Evolutionary conservation across 345 rosid species (phyloP).

Genomic region (Eucalyptus fibrosa): DNA sequence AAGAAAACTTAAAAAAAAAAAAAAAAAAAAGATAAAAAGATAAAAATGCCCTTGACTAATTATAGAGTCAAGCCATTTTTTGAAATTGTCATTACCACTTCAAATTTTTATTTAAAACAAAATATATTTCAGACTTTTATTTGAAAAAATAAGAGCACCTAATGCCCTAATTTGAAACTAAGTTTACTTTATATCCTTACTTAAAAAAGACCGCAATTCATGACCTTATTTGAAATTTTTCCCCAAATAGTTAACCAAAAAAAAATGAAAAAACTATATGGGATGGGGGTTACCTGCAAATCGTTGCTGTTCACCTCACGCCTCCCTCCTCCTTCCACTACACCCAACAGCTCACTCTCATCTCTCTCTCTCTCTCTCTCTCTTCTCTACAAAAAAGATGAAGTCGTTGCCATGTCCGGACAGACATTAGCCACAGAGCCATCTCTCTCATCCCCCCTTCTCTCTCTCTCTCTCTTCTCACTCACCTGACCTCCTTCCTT

Average conservation of each 20-base stretch:
- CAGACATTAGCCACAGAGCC: background rate
- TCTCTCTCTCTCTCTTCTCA: background rate
- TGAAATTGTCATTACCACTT: fast-evolving
- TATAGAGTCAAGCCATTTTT: fast-evolving
- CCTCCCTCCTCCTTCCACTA: background rate
- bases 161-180: fast-evolving
- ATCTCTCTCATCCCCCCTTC: background rate
- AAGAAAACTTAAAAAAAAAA: too few relatives aligned
- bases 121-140: fast-evolving
- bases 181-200: too few relatives aligned
- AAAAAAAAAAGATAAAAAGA: fast-evolving
- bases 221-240: too few relatives aligned
- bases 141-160: fast-evolving
- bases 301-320: background rate
- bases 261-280: background rate
- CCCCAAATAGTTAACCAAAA: background rate
- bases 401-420: background rate
- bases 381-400: background rate
- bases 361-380: background rate
- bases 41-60: fast-evolving
- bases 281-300: background rate
- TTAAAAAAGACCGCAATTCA: too few relatives aligned
- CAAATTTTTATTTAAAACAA: fast-evolving
- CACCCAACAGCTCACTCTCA: background rate
- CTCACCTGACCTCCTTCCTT: background rate